A percentile compares a stretch with the other conserved stretches of the same genome.
These are phyloP conservation scores for Ophiorrhiza pumila DNA, from an alignment of 257 asterid genomes.

Conservation along the genomic window DNA sequence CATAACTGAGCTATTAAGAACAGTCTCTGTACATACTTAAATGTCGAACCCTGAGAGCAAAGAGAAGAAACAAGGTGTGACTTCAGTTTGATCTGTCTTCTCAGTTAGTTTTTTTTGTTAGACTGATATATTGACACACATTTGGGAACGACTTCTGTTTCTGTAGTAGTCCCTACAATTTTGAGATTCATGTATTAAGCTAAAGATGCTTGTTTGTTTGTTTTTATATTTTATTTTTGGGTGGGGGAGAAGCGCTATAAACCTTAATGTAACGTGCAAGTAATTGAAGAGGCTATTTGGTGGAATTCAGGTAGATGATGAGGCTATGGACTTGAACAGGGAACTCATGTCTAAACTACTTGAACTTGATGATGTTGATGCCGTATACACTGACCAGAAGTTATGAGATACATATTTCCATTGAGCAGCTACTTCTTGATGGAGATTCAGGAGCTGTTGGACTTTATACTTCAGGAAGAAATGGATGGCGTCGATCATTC, in stretches of 20 bases:
- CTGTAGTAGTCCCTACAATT: not conserved
- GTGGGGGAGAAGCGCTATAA: no score
- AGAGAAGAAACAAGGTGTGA: not conserved
- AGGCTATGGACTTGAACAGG: slow-evolving; percentile 93
- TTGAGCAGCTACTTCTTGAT: not conserved
- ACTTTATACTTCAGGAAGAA: not conserved
- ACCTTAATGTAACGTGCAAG: not conserved
- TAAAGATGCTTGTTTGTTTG: not conserved
- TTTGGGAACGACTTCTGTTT: not conserved
- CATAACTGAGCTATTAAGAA: not conserved
- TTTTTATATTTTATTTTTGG: no score
- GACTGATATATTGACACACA: not conserved
- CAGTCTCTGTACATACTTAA: not conserved
- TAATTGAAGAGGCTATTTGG: not conserved
- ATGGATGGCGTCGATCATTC: not conserved
- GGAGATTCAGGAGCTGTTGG: not conserved
- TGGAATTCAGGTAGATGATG: slow-evolving; percentile 73
- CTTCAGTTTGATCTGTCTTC: not conserved
- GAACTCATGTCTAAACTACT: slow-evolving; percentile 69
- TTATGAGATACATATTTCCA: slow-evolving; percentile 10
- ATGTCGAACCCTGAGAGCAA: not conserved
- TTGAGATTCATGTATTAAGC: not conserved
- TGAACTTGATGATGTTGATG: slow-evolving; percentile 90
- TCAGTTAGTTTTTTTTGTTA: not conserved
- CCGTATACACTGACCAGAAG: slow-evolving; percentile 84